These are phyloP conservation scores for Arthrocladium fulminans DNA, from an alignment of 2,329 filamentous ascomycete species.

Conservation along the genomic window DNA sequence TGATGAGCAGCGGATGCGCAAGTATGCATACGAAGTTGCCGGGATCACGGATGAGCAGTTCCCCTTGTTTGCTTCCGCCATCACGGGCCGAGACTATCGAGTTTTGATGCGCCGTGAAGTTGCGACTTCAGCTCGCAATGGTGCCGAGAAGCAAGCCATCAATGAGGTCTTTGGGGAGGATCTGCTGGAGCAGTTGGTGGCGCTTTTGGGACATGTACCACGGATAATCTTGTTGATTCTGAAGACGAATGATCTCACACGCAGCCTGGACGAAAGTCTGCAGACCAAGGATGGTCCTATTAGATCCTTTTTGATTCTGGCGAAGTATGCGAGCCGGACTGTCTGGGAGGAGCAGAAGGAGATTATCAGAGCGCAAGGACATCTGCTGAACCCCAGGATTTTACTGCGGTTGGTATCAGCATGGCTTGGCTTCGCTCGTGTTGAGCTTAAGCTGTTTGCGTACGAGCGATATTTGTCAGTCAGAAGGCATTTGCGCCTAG, in stretches of 20 bases:
- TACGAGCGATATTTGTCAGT: slow-evolving; percentile 50
- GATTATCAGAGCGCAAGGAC: slow-evolving; percentile 37
- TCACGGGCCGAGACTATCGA: slow-evolving; percentile 84
- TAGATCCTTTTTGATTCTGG: slow-evolving; percentile 56
- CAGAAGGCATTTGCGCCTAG: slow-evolving; percentile 42
- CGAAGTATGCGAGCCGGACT: slow-evolving; percentile 52
- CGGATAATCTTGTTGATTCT: slow-evolving; percentile 88
- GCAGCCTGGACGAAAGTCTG: slow-evolving; percentile 78
- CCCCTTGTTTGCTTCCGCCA: slow-evolving; percentile 88
- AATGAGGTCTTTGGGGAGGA: slow-evolving; percentile 76
- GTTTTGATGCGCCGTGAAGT: slow-evolving; percentile 56
- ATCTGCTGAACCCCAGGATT: slow-evolving; percentile 45
- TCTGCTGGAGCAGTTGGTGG: slow-evolving; percentile 77
- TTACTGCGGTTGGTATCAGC: slow-evolving; percentile 43
- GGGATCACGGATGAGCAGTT: slow-evolving; percentile 85
- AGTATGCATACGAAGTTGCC: slow-evolving; percentile 80
- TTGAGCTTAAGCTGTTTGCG: slow-evolving; percentile 49
- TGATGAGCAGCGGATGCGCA: slow-evolving; percentile 76
- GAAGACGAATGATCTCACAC: slow-evolving; percentile 94
- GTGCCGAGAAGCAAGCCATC: slow-evolving; percentile 78
- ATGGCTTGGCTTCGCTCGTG: slow-evolving; percentile 45
- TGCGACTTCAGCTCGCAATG: slow-evolving; percentile 47
- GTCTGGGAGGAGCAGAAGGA: slow-evolving; percentile 56
- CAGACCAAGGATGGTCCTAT: slow-evolving; percentile 50
- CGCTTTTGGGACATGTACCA: slow-evolving; percentile 79